Evolutionary conservation across 371 early-diverging fungal species (phyloP), one percentile per base, ranked within the genome.

Genomic region (Batkoa obscura): DNA sequence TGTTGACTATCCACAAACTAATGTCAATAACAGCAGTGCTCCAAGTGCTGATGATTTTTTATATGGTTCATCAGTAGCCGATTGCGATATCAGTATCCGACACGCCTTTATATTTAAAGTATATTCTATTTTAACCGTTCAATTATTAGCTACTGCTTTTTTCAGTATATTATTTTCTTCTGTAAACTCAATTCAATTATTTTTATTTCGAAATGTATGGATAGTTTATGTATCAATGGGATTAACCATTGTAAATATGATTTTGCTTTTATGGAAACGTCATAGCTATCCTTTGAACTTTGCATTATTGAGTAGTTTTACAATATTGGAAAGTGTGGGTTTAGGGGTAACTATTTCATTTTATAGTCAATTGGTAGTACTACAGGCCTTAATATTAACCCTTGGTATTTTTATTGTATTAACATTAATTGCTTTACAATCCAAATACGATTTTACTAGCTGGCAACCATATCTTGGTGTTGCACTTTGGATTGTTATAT

Each of bases 101-200:
- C 63, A 65, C 70, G 81, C 73, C 46, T 88, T 88, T 67, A 69
- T 86, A 23, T 69, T 84, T 63, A 88, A 88, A 63, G 86, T 88
- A 2, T 86, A 85, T 59, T 72, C 79, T 3, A 84, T 88, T 43
- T 67, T 88, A n/a, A 69, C 78, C 0, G 64, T 60, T 2, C 85
- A 86, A 64, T 54, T 88, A 9, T 61, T 76, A 0, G 65, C 70
- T n/a, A 84, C 86, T 3, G 63, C 70, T 6, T 62, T 65, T 2
- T 61, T 81, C 35, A 72, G 77, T 3, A 69, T 70, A 8, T 52
- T 78, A 13, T 74, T 81, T 81, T 70, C 66, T 73, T 81, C 48
- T 75, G 80, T 49, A 55, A 63, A 31, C 12, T 38, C 3, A 9
- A 2, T 57, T 17, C 70, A 65, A n/a, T 48, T 42, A 47, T 50